A percentile compares a stretch with the other conserved stretches of the same genome.
Evolutionary conservation across 352 stramenopile species (phyloP).

Genomic region (Phytopythium mirpurense): DNA sequence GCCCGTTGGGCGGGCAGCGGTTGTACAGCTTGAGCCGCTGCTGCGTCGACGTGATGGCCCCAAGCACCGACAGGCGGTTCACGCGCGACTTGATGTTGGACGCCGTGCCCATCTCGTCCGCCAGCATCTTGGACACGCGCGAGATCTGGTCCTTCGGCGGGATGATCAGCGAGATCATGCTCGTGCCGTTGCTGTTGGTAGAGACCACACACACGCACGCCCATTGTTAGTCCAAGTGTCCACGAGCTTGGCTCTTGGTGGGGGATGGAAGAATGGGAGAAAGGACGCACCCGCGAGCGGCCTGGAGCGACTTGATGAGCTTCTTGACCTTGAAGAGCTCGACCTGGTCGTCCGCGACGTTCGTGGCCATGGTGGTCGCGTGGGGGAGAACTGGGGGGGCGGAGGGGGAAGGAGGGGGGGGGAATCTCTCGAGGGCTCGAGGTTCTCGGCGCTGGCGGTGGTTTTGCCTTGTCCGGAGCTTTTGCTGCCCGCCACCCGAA

Average conservation of each 20-base stretch:
- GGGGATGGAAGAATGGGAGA: too few relatives aligned
- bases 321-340: constrained; percentile 99
- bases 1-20: constrained; percentile 94
- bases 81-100: constrained; percentile 99
- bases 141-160: constrained; percentile 98
- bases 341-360: constrained; percentile 90
- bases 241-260: too few relatives aligned
- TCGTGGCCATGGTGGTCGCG: constrained; percentile 21
- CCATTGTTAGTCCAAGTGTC: background rate
- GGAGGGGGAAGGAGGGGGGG: background rate
- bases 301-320: constrained; percentile 98
- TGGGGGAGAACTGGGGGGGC: background rate
- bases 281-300: constrained; percentile 70
- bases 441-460: background rate
- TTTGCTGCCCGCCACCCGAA: background rate
- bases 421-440: too few relatives aligned
- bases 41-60: constrained; percentile 98
- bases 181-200: constrained; percentile 93
- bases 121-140: constrained; percentile 97
- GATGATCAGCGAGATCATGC: constrained; percentile 99
- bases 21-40: constrained; percentile 99
- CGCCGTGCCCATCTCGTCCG: constrained; percentile 98
- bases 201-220: too few relatives aligned
- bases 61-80: constrained; percentile 97
- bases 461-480: too few relatives aligned